phyloP scores from a whole-genome alignment of 345 rosid genomes.

The Psidium guajava region DNA sequence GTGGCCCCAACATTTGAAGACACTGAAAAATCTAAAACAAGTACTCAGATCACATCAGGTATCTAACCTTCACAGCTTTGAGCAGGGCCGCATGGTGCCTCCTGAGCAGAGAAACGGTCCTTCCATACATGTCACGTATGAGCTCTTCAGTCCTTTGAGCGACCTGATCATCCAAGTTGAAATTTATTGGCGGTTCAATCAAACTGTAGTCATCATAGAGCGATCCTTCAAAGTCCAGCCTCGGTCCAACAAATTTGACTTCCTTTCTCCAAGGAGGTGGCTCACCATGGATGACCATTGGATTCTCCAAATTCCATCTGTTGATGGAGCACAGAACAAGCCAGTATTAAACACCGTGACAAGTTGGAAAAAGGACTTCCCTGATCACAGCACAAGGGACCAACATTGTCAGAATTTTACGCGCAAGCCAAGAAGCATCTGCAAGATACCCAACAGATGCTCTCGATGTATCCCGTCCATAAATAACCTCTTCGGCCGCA shows the following conservation, averaged over 20 bases:
- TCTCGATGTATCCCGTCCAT: slow-evolving; percentile 79
- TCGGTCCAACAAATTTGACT: slow-evolving; percentile 70
- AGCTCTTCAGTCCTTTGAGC: slow-evolving; percentile 69
- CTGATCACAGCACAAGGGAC: slow-evolving; percentile 2
- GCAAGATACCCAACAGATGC: slow-evolving; percentile 82
- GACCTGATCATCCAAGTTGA: slow-evolving; percentile 75
- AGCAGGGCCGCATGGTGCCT: slow-evolving; percentile 74
- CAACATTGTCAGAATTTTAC: slow-evolving; percentile 74
- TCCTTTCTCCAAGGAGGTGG: slow-evolving; percentile 88
- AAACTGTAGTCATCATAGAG: slow-evolving; percentile 70
- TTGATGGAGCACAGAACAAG: background rate
- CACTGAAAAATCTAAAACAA: background rate
- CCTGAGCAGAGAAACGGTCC: slow-evolving; percentile 55
- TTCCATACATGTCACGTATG: slow-evolving; percentile 39
- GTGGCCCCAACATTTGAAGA: background rate
- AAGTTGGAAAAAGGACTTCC: background rate
- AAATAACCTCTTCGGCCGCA: slow-evolving; percentile 92
- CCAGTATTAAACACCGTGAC: background rate
- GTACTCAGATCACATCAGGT: background rate
- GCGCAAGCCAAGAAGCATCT: slow-evolving; percentile 96
- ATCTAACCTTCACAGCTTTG: slow-evolving; percentile 66
- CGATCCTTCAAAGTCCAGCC: slow-evolving; percentile 86
- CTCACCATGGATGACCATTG: slow-evolving; percentile 89
- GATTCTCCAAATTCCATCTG: slow-evolving; percentile 95
- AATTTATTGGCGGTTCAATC: slow-evolving; percentile 70